Evolutionary conservation across 345 rosid genomes (phyloP).

Genomic region (Hibiscus mutabilis): DNA sequence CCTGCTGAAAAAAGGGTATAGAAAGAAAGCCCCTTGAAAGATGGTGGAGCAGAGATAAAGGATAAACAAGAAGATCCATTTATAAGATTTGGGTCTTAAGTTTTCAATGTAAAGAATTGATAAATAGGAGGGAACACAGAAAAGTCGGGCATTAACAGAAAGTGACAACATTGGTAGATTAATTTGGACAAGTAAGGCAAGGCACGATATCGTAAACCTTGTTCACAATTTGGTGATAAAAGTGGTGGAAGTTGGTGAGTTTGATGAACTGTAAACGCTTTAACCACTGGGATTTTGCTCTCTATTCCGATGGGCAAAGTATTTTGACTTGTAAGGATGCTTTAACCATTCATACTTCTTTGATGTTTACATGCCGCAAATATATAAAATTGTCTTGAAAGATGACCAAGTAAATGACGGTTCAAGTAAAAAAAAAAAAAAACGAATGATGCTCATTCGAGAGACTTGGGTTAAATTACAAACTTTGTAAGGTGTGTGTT

Average conservation of each 20-base stretch:
- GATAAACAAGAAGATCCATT: conserved; percentile 9
- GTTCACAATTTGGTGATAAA: too few species aligned
- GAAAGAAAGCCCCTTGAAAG: neutral
- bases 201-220: neutral
- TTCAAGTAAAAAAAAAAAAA: too few species aligned
- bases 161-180: conserved; percentile 6
- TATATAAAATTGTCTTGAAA: neutral
- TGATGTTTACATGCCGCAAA: neutral
- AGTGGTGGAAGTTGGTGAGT: neutral
- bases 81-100: neutral
- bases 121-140: neutral
- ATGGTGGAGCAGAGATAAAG: neutral
- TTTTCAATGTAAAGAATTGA: neutral
- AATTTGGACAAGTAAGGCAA: neutral
- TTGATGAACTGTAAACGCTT: neutral
- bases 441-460: too few species aligned
- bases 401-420: neutral
- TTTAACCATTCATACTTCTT: neutral
- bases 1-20: too few species aligned
- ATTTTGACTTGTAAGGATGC: neutral
- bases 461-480: too few species aligned
- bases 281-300: neutral
- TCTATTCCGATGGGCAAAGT: neutral
- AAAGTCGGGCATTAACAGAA: neutral
- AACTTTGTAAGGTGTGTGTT: too few species aligned